These are phyloP conservation scores for Lippia alba DNA, from an alignment of 305 asterid species.

Conservation along the genomic window DNA sequence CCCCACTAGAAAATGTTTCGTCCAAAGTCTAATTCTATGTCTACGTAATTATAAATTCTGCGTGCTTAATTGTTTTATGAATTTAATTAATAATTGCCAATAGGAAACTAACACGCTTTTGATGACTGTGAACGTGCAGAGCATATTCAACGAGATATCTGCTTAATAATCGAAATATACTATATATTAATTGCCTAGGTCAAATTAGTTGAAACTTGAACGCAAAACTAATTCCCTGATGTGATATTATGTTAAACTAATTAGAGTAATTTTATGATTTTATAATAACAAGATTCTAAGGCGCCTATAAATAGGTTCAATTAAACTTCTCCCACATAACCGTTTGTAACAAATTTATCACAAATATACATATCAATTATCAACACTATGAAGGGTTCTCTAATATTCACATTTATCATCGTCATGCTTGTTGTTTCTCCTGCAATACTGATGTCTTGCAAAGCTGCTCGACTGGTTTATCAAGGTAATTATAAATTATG, in stretches of 20 bases:
- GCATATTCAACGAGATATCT: no score
- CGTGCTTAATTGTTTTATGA: no score
- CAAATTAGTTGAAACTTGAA: background rate
- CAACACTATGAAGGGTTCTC: background rate
- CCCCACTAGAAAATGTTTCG: no score
- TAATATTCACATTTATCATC: constrained; percentile 24
- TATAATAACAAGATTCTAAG: background rate
- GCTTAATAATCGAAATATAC: no score
- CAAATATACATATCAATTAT: constrained; percentile 14
- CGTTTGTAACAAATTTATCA: background rate
- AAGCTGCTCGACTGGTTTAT: background rate
- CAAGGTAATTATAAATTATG: constrained; percentile 20
- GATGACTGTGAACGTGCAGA: no score
- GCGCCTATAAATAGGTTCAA: background rate
- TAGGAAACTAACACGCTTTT: no score
- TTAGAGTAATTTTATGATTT: no score
- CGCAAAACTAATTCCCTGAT: background rate
- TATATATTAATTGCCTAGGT: background rate
- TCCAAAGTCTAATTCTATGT: no score
- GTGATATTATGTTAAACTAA: background rate
- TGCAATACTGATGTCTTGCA: background rate
- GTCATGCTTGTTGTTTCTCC: constrained; percentile 26
- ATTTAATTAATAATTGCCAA: no score
- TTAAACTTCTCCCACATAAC: background rate
- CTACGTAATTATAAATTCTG: no score